These are phyloP conservation scores for Cucumis hystrix DNA, from an alignment of 306 rosid genomes.

Conservation along the genomic window DNA sequence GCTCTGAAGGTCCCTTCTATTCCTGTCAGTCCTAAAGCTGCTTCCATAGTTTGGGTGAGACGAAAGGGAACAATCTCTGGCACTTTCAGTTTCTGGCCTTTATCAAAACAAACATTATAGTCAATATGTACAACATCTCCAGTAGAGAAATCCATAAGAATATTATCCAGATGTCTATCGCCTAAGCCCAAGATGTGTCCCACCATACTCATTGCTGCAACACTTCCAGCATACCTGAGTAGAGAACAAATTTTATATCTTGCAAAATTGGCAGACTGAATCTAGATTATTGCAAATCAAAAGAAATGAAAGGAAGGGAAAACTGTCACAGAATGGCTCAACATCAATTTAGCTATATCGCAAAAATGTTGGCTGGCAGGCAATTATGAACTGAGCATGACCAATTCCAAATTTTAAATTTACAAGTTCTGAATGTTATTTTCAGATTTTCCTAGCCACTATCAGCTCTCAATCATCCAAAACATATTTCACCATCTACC, in stretches of 20 bases:
- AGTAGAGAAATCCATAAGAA: conserved; percentile 78
- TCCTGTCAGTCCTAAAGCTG: conserved; percentile 89
- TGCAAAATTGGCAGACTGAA: not conserved
- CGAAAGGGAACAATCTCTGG: conserved; percentile 99
- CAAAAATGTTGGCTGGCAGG: not conserved
- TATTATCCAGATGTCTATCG: conserved; percentile 87
- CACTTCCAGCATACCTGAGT: conserved; percentile 82
- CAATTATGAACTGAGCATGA: not conserved
- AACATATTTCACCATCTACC: not conserved
- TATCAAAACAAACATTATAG: conserved; percentile 92
- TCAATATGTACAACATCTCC: conserved; percentile 90
- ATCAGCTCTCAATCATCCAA: not conserved
- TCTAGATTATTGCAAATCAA: not conserved
- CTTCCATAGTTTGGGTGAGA: conserved; percentile 83
- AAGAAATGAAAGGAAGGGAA: no score
- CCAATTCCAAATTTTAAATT: not conserved
- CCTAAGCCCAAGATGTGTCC: conserved; percentile 93
- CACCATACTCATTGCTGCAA: conserved; percentile 96
- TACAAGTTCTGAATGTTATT: not conserved
- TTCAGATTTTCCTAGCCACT: not conserved
- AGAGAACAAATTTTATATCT: conserved; percentile 5
- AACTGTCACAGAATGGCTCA: not conserved
- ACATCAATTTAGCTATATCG: not conserved
- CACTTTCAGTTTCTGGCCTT: conserved; percentile 79
- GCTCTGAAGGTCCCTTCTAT: conserved; percentile 90